Evolutionary conservation across 495 filamentous ascomycete genomes (phyloP).

Genomic region (Achaetomiella virescens): DNA sequence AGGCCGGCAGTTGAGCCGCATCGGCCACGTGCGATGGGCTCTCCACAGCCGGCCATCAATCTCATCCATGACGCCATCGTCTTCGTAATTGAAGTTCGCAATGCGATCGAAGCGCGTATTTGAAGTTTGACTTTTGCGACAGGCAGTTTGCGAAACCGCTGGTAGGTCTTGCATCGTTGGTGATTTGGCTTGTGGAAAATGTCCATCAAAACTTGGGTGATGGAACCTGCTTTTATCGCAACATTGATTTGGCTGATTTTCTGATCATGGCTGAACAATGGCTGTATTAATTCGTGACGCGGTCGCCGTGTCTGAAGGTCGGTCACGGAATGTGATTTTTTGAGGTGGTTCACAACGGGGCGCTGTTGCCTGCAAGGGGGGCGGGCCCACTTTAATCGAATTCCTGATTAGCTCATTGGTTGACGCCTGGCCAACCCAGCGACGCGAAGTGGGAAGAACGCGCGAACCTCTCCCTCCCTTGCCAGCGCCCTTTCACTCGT

Average conservation of each 20-base stretch:
- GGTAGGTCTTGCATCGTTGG: neutral
- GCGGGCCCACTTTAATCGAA: neutral
- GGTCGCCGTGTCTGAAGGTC: slow-evolving; percentile 2
- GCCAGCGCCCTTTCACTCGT: neutral
- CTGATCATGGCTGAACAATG: slow-evolving; percentile 12
- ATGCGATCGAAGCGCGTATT: slow-evolving; percentile 23
- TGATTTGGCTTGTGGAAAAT: neutral
- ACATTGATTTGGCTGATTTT: neutral
- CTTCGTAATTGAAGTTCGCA: slow-evolving; percentile 16
- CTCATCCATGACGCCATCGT: slow-evolving; percentile 27
- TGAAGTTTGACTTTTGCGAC: slow-evolving; percentile 5
- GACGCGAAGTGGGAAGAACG: slow-evolving; percentile 15
- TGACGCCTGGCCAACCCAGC: slow-evolving; percentile 3
- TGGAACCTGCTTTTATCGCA: neutral
- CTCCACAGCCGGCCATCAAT: slow-evolving; percentile 21
- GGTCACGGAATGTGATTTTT: slow-evolving; percentile 15
- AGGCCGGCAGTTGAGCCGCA: slow-evolving; percentile 24
- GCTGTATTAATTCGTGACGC: slow-evolving; percentile 17
- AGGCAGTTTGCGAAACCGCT: neutral
- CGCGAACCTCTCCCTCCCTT: slow-evolving; percentile 12
- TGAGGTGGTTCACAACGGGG: slow-evolving; percentile 28
- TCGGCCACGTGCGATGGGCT: slow-evolving; percentile 23
- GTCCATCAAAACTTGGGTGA: neutral
- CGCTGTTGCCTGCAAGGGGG: slow-evolving; percentile 27
- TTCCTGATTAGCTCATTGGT: slow-evolving; percentile 4